Evolutionary conservation across 768 basidiomycete genomes (phyloP).

Genomic region (Russula emetica): DNA sequence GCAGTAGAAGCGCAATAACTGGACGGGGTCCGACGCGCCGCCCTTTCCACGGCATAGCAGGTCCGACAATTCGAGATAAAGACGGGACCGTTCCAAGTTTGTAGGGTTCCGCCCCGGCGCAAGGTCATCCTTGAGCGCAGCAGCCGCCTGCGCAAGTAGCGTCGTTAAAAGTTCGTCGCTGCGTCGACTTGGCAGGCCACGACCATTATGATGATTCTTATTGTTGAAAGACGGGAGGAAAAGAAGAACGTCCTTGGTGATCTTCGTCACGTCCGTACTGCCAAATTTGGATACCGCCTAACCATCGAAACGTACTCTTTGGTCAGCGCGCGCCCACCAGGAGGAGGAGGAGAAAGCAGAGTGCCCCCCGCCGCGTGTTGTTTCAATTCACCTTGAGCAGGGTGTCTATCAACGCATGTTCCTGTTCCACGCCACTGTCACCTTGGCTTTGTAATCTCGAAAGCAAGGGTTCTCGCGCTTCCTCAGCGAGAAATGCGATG

Average conservation of each 20-base stretch:
- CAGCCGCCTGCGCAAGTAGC: constrained; percentile 38
- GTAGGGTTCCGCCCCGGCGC: constrained; percentile 31
- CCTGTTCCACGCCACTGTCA: constrained; percentile 44
- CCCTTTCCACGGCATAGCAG: constrained; percentile 42
- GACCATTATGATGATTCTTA: constrained; percentile 13
- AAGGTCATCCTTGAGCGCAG: constrained; percentile 35
- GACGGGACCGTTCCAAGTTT: constrained; percentile 38
- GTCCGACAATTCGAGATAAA: constrained; percentile 46
- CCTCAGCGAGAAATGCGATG: constrained; percentile 51
- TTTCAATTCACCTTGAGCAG: constrained; percentile 43
- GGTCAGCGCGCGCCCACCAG: neutral
- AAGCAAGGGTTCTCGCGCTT: constrained; percentile 46
- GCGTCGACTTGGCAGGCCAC: constrained; percentile 33
- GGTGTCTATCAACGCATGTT: constrained; percentile 45
- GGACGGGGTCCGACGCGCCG: constrained; percentile 41
- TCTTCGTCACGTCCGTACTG: constrained; percentile 40
- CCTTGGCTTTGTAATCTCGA: constrained; percentile 42
- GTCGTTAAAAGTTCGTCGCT: constrained; percentile 41
- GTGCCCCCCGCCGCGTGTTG: neutral
- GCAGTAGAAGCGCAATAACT: constrained; percentile 53
- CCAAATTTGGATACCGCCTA: constrained; percentile 51
- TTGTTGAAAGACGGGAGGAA: constrained; percentile 43
- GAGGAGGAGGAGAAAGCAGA: neutral
- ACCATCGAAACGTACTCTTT: neutral
- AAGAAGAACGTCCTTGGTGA: constrained; percentile 52